phyloP scores from a whole-genome alignment of 192 early-diverging fungal species.

The Coemansia interrupta region DNA sequence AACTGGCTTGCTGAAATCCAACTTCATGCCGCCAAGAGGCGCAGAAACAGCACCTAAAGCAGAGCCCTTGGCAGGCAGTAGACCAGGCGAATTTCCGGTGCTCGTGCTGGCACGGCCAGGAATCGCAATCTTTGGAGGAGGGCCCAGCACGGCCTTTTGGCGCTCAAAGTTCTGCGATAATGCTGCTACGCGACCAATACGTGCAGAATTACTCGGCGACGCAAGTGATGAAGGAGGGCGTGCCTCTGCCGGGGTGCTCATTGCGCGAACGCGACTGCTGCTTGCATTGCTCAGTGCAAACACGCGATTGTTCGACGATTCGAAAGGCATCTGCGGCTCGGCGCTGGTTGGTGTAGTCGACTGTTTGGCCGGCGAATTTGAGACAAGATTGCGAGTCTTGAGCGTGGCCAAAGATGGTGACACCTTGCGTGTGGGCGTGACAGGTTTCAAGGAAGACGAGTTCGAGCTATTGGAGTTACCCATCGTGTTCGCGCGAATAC shows the following conservation, averaged over 20 bases:
- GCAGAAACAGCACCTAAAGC: constrained; percentile 27
- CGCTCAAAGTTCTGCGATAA: constrained; percentile 53
- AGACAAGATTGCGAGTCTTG: constrained; percentile 44
- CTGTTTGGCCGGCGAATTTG: constrained; percentile 34
- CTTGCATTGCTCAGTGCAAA: constrained; percentile 6
- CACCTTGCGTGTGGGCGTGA: constrained; percentile 30
- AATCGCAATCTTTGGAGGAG: constrained; percentile 26
- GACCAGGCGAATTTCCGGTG: not conserved
- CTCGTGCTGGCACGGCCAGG: constrained; percentile 14
- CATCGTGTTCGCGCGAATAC: constrained; percentile 37
- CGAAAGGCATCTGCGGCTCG: constrained; percentile 1
- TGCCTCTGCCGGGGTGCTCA: constrained; percentile 41
- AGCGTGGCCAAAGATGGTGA: constrained; percentile 41
- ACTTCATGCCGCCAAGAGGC: constrained; percentile 14
- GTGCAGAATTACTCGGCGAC: constrained; percentile 16
- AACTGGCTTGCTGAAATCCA: constrained; percentile 15
- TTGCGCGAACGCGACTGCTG: constrained; percentile 30
- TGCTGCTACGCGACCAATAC: constrained; percentile 50
- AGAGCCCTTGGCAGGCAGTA: constrained; percentile 1
- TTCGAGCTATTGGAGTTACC: not conserved
- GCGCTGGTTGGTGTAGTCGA: not conserved
- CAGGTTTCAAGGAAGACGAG: constrained; percentile 2
- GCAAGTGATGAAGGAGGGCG: constrained; percentile 20
- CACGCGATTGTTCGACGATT: constrained; percentile 6
- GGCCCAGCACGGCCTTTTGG: constrained; percentile 10